Evolutionary conservation across 768 basidiomycete genomes (phyloP), one percentile per base, ranked within the genome.

Genomic region (Leccinum barrowsii): DNA sequence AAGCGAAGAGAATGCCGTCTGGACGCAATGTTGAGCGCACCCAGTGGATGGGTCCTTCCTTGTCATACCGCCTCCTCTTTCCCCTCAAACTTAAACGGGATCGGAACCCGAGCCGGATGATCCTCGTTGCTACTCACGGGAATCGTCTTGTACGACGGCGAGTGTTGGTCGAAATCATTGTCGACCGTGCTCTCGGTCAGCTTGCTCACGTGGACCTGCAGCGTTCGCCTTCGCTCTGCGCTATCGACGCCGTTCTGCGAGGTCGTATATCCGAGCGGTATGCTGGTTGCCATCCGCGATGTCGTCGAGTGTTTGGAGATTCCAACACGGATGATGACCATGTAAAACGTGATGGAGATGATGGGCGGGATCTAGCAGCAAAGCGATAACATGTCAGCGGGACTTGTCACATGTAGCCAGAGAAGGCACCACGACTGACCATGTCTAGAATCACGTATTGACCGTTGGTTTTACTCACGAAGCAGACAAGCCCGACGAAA

Each of bases 311-410:
- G 32, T 17, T 21, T 24, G 3, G 40, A 21, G 26, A 63, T 32
- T 7, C 54, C 56, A 47, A 63, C 56, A 0, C 62, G 61, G 12
- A 63, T 47, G 11, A 63, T 63, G 30, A 63, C 57, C 61, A 63
- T 63, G 42, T 63, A 63, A n/a, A 63, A 63, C 8, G 57, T 63
- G 47, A 63, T 55, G 32, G 62, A 32, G 24, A 63, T 63, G 26
- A 59, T 59, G 2, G 62, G 62, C 19, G 56, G 35, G 12, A 63
- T 32, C 62, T 63, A 22, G n/a, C n/a, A 28, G 44, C 12, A 7
- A 30, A 15, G 13, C 35, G 1, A 10, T 30, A 30, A 10, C 17
- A 1, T 51, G 1, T 54, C 19, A 58, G 19, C 32, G 13, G 2
- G 46, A 22, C 15, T 35, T 10, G 12, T 21, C 37, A 17, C 30